Evolutionary conservation across 2,329 filamentous ascomycete genomes (phyloP).

Genomic region (Achaetomium macrosporum): DNA sequence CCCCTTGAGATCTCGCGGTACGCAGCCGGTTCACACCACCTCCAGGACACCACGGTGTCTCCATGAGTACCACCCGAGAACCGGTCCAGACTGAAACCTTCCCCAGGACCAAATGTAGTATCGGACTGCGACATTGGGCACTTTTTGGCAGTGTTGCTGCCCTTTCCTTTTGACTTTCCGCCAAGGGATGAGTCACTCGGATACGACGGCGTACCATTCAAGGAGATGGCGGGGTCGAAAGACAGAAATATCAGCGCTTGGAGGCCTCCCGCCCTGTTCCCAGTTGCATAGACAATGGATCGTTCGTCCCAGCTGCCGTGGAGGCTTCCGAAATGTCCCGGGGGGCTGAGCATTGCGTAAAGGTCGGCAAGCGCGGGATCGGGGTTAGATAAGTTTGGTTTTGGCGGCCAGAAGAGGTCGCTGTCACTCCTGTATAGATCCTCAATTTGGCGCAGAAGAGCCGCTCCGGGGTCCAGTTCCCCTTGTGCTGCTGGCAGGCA

Average conservation of each 20-base stretch:
- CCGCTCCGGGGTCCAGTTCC: background rate
- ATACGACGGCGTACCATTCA: slow-evolving; percentile 27
- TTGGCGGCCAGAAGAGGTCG: slow-evolving; percentile 33
- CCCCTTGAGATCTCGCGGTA: slow-evolving; percentile 17
- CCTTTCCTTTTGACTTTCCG: slow-evolving; percentile 3
- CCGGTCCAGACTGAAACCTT: slow-evolving; percentile 1
- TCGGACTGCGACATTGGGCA: slow-evolving; percentile 8
- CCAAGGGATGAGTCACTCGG: slow-evolving; percentile 11
- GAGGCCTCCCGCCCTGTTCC: slow-evolving; percentile 22
- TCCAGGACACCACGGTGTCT: slow-evolving; percentile 7
- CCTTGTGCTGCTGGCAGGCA: background rate
- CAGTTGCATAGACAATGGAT: slow-evolving; percentile 41
- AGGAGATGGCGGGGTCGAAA: slow-evolving; percentile 37
- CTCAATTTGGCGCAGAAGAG: slow-evolving; percentile 21
- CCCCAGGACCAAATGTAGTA: background rate
- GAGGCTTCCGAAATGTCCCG: slow-evolving; percentile 31
- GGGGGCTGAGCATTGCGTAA: slow-evolving; percentile 36
- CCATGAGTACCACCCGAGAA: background rate
- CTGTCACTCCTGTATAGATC: slow-evolving; percentile 23
- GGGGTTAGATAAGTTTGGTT: slow-evolving; percentile 16
- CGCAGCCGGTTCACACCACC: slow-evolving; percentile 11
- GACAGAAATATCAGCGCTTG: slow-evolving; percentile 37
- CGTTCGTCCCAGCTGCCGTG: slow-evolving; percentile 42
- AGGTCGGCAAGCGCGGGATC: slow-evolving; percentile 32
- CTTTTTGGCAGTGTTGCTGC: background rate